These are phyloP conservation scores for Penicillium concentricum DNA, from an alignment of 2,329 filamentous ascomycete species.

Conservation along the genomic window DNA sequence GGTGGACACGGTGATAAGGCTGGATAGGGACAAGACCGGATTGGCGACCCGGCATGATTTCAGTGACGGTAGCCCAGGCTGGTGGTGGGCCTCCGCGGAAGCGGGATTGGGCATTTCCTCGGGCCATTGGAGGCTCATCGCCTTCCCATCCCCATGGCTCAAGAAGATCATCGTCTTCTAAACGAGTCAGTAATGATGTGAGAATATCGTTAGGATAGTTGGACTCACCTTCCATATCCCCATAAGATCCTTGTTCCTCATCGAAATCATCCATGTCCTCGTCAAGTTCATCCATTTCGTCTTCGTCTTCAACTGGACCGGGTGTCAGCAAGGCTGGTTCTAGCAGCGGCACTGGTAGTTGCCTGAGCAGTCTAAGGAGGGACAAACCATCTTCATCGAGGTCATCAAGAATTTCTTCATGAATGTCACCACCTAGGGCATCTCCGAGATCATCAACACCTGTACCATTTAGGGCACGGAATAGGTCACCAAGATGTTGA, in stretches of 20 bases:
- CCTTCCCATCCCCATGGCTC: constrained; percentile 53
- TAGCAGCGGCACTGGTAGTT: not conserved
- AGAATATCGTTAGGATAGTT: not conserved
- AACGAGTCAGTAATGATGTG: constrained; percentile 32
- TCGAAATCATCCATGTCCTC: constrained; percentile 48
- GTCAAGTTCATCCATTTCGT: constrained; percentile 46
- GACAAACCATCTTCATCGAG: constrained; percentile 57
- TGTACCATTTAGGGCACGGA: constrained; percentile 45
- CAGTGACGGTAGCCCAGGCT: constrained; percentile 64
- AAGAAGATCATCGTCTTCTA: constrained; percentile 37
- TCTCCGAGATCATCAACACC: constrained; percentile 45
- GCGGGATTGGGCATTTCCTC: constrained; percentile 51
- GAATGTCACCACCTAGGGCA: constrained; percentile 50
- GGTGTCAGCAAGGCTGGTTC: constrained; percentile 25
- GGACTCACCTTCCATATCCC: constrained; percentile 36
- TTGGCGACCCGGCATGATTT: constrained; percentile 54
- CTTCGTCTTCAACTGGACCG: constrained; percentile 59
- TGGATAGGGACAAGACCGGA: constrained; percentile 40
- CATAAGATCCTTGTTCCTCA: constrained; percentile 44
- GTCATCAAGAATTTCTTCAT: constrained; percentile 51
- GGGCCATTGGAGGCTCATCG: constrained; percentile 50
- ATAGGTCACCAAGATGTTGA: constrained; percentile 46
- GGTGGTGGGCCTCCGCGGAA: constrained; percentile 56
- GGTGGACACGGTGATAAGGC: constrained; percentile 45
- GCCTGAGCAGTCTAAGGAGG: not conserved